Evolutionary conservation across 2,329 filamentous ascomycete species (phyloP).

Genomic region (Pseudogymnoascus sp.): DNA sequence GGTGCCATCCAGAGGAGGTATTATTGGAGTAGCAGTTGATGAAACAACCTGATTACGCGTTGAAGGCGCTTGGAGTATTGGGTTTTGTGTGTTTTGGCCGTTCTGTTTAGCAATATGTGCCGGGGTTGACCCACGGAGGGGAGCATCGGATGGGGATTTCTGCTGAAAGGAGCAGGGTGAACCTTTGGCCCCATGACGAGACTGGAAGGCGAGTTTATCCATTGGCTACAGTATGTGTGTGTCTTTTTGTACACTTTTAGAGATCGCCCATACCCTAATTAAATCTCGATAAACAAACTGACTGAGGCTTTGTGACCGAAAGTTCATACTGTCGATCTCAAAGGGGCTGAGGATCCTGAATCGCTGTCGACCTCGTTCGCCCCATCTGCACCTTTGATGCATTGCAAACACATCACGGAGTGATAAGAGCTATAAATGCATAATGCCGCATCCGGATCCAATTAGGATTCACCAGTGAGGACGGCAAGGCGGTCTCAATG

Average conservation of each 20-base stretch:
- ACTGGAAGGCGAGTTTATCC: conserved; percentile 3
- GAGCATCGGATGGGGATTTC: not conserved
- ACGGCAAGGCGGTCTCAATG: not conserved
- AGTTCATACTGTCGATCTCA: not conserved
- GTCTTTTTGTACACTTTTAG: conserved; percentile 7
- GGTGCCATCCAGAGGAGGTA: not conserved
- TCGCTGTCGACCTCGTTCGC: not conserved
- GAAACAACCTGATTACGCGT: not conserved
- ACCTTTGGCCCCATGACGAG: not conserved
- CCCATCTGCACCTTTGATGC: conserved; percentile 1
- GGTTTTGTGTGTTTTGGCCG: not conserved
- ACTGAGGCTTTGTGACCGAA: not conserved
- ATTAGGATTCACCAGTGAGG: not conserved
- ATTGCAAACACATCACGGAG: not conserved
- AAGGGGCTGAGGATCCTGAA: not conserved
- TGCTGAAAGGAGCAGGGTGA: not conserved
- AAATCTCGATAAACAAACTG: conserved; percentile 7
- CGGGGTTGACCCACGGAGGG: not conserved
- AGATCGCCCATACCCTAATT: conserved; percentile 5
- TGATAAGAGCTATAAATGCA: not conserved
- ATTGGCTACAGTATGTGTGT: conserved; percentile 5
- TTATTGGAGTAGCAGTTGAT: not conserved
- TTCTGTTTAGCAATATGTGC: not conserved
- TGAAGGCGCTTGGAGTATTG: conserved; percentile 1
- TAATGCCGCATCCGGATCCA: not conserved